These are phyloP conservation scores for Syzygium syzygioides DNA, from an alignment of 441 rosid species.

Conservation along the genomic window DNA sequence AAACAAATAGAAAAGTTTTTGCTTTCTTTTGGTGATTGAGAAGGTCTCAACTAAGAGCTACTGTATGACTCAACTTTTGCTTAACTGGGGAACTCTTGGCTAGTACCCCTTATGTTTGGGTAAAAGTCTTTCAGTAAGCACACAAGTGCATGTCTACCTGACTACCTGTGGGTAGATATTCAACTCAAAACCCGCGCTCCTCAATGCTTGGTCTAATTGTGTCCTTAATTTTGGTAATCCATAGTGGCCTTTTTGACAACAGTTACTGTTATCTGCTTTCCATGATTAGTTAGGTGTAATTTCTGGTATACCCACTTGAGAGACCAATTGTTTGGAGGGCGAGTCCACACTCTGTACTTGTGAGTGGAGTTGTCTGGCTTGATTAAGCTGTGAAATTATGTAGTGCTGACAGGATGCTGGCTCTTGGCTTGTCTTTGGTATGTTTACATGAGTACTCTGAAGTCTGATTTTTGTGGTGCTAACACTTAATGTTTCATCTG, in stretches of 20 bases:
- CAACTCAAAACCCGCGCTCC: background rate
- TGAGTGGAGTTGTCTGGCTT: background rate
- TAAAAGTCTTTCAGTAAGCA: background rate
- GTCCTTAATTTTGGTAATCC: background rate
- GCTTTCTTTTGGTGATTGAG: background rate
- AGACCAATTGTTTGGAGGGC: background rate
- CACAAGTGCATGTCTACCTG: background rate
- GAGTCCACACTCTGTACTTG: background rate
- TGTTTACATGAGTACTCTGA: background rate
- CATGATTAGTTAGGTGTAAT: background rate
- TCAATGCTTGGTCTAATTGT: background rate
- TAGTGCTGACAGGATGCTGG: background rate
- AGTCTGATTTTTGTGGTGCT: background rate
- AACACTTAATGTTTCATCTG: constrained; percentile 5
- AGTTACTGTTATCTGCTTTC: background rate
- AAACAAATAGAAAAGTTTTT: background rate
- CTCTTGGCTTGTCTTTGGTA: background rate
- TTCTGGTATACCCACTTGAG: background rate
- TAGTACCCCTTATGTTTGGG: background rate
- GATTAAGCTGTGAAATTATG: background rate
- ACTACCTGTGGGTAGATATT: background rate
- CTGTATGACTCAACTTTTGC: background rate
- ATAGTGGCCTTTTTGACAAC: background rate
- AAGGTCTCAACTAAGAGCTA: background rate
- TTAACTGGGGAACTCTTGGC: background rate